Evolutionary conservation across 2,329 filamentous ascomycete species (phyloP).

Genomic region (Metarhizium guizhouense): DNA sequence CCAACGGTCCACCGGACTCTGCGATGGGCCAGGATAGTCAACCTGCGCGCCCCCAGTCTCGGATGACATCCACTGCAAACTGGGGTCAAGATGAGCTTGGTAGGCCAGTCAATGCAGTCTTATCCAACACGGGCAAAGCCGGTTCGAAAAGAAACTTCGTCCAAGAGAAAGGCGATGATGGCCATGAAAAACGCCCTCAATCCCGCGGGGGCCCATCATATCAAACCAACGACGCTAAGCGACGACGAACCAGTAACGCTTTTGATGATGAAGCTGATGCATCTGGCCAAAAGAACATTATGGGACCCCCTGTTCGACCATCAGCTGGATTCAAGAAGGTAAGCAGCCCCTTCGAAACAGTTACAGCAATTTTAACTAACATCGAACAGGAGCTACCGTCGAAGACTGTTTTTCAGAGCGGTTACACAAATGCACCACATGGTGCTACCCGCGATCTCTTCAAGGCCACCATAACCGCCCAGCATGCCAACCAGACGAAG

Average conservation of each 20-base stretch:
- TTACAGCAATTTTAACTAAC: background rate
- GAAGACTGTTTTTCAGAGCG: constrained; percentile 52
- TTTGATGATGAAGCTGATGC: constrained; percentile 54
- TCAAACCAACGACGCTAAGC: constrained; percentile 65
- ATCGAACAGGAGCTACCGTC: constrained; percentile 44
- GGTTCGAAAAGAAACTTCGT: constrained; percentile 63
- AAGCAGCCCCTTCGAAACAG: constrained; percentile 5
- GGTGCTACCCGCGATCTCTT: constrained; percentile 48
- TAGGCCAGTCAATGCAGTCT: constrained; percentile 50
- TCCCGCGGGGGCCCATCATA: constrained; percentile 51
- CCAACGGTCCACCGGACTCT: constrained; percentile 41
- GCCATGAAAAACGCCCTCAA: constrained; percentile 33
- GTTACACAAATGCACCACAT: constrained; percentile 51
- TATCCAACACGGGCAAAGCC: constrained; percentile 54
- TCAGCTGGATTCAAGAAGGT: constrained; percentile 65
- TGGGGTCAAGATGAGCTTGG: constrained; percentile 49
- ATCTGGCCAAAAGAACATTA: constrained; percentile 52
- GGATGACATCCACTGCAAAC: constrained; percentile 46
- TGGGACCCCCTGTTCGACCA: constrained; percentile 77
- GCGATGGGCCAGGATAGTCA: constrained; percentile 21
- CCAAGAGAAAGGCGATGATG: constrained; percentile 50
- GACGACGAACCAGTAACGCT: constrained; percentile 68
- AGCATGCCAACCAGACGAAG: constrained; percentile 57
- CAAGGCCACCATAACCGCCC: constrained; percentile 56
- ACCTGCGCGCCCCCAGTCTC: constrained; percentile 41